Evolutionary conservation across 768 basidiomycete genomes (phyloP).

Genomic region (Porpolomopsis calyptriformis): DNA sequence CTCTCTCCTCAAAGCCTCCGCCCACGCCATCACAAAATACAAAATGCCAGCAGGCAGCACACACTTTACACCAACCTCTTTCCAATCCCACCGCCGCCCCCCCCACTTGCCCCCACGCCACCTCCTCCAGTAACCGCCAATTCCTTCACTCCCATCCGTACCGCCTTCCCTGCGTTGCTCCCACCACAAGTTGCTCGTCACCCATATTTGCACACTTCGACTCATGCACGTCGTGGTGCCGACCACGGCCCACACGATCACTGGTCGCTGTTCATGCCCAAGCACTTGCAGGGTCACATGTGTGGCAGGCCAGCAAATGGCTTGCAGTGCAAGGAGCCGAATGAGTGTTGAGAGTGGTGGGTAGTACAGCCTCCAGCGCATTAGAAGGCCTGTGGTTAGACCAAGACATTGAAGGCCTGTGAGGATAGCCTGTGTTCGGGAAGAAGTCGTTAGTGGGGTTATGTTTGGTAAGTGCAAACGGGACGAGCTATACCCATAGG

Average conservation of each 20-base stretch:
- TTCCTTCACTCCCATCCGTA: constrained; percentile 1
- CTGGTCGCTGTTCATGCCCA: constrained; percentile 57
- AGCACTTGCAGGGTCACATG: constrained; percentile 73
- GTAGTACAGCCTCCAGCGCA: constrained; percentile 88
- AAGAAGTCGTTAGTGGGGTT: constrained; percentile 2
- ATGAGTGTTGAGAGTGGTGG: constrained; percentile 80
- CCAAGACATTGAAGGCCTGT: constrained; percentile 85
- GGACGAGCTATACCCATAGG: constrained; percentile 48
- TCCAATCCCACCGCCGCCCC: constrained; percentile 75
- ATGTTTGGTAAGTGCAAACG: background rate
- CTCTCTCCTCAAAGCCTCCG: constrained; percentile 39
- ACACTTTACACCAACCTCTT: constrained; percentile 55
- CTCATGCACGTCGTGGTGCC: constrained; percentile 81
- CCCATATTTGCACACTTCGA: constrained; percentile 87
- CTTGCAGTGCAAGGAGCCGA: constrained; percentile 84
- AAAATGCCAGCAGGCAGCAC: constrained; percentile 61
- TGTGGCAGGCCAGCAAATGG: constrained; percentile 94
- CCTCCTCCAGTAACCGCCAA: constrained; percentile 27
- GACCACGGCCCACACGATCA: constrained; percentile 84
- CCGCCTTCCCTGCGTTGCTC: constrained; percentile 16
- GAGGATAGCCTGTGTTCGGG: constrained; percentile 47
- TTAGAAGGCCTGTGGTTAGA: constrained; percentile 80
- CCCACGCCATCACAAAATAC: constrained; percentile 79
- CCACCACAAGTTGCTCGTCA: constrained; percentile 79
- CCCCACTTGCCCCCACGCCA: constrained; percentile 42